Evolutionary conservation across 805 yeast species (phyloP).

Genomic region (Pichia kluyveri): DNA sequence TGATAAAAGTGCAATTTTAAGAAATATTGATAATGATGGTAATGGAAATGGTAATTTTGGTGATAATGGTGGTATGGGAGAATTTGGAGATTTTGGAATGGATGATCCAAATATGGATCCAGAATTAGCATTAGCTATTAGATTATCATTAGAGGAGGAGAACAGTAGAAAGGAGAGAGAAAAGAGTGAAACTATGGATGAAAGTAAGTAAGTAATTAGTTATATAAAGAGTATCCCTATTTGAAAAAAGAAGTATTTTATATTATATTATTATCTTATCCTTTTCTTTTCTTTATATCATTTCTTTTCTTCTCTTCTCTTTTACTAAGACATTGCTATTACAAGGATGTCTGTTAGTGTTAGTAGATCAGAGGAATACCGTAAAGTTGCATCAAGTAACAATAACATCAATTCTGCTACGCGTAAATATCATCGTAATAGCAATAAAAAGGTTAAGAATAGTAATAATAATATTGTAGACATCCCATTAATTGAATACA

Average conservation of each 20-base stretch:
- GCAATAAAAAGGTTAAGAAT: no score
- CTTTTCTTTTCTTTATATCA: not conserved
- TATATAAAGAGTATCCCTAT: no score
- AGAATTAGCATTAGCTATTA: constrained; percentile 89
- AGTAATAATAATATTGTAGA: not conserved
- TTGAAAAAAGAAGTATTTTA: no score
- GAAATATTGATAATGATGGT: constrained; percentile 42
- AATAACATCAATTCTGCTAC: not conserved
- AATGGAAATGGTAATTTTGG: no score
- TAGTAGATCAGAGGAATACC: not conserved
- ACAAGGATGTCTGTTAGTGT: not conserved
- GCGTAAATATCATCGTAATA: not conserved
- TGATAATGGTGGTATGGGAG: constrained; percentile 27
- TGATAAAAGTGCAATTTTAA: constrained; percentile 64
- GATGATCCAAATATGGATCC: constrained; percentile 92
- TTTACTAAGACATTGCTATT: not conserved
- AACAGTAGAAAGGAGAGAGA: constrained; percentile 83
- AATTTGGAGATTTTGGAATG: constrained; percentile 47
- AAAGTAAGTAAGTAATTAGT: not conserved
- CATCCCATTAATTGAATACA: not conserved
- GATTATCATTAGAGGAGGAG: constrained; percentile 92
- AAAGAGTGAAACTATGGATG: constrained; percentile 15
- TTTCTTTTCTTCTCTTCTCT: not conserved
- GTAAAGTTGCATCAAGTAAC: not conserved
- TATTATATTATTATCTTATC: no score